These are phyloP conservation scores for Euphrasia arctica DNA, from an alignment of 305 asterid species.

Conservation along the genomic window DNA sequence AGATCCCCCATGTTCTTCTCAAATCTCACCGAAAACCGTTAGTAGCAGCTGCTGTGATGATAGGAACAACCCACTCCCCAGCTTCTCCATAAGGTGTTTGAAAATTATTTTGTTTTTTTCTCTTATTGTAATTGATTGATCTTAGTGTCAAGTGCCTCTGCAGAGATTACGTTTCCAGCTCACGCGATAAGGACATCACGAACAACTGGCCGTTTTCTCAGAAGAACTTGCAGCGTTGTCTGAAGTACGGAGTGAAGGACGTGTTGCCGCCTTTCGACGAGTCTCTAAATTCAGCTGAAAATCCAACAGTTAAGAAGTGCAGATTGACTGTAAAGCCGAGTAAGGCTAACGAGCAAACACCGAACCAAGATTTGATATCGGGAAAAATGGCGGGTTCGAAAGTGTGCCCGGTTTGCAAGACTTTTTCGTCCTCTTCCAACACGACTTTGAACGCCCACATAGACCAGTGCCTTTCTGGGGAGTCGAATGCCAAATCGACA, in stretches of 20 bases:
- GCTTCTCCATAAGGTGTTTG: conserved; percentile 83
- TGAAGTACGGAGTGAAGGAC: conserved; percentile 66
- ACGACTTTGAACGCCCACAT: conserved; percentile 97
- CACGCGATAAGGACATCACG: conserved; percentile 65
- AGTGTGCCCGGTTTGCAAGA: conserved; percentile 97
- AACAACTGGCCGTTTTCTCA: conserved; percentile 90
- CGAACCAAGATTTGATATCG: conserved; percentile 28
- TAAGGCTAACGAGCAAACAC: conserved; percentile 1
- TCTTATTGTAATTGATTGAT: not conserved
- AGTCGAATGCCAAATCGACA: conserved; percentile 45
- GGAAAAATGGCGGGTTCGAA: conserved; percentile 93
- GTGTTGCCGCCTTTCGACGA: conserved; percentile 77
- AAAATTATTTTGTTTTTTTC: not conserved
- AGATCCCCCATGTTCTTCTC: conserved; percentile 57
- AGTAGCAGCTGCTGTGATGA: conserved; percentile 28
- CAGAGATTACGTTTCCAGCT: conserved; percentile 80
- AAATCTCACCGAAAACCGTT: conserved; percentile 42
- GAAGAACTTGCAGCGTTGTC: conserved; percentile 71
- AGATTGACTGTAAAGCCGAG: conserved; percentile 49
- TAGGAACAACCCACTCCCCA: conserved; percentile 51
- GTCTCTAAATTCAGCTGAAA: conserved; percentile 36
- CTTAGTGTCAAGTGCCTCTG: conserved; percentile 20
- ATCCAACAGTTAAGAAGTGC: conserved; percentile 55
- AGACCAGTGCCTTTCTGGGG: conserved; percentile 90
- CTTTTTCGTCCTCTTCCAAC: conserved; percentile 88